These are phyloP conservation scores for Jatropha podagrica DNA, from an alignment of 441 rosid species.

Conservation along the genomic window DNA sequence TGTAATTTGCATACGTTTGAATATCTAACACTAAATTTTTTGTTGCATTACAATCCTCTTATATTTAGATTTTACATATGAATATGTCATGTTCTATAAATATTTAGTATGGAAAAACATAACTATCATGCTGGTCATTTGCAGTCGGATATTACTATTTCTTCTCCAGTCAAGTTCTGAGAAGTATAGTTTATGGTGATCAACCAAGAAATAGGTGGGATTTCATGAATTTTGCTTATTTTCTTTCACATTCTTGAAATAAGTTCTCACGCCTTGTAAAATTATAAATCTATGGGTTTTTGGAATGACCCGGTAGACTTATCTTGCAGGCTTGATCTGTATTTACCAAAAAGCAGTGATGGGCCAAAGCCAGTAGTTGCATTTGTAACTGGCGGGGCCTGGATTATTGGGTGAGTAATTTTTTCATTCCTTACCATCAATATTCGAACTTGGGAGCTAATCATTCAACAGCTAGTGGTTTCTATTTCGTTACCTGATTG, in stretches of 20 bases:
- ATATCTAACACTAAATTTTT: constrained; percentile 1
- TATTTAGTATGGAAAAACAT: constrained; percentile 12
- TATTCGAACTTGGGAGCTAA: constrained; percentile 10
- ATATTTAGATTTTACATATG: neutral
- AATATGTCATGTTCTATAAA: neutral
- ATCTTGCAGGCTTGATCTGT: constrained; percentile 80
- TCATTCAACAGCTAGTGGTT: neutral
- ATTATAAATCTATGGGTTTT: constrained; percentile 13
- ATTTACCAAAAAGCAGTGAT: constrained; percentile 65
- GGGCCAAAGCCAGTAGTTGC: constrained; percentile 90
- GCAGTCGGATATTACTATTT: constrained; percentile 95
- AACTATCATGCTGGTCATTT: constrained; percentile 35
- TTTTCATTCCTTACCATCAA: constrained; percentile 2
- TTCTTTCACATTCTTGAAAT: constrained; percentile 4
- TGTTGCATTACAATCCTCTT: constrained; percentile 5
- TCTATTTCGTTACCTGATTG: neutral
- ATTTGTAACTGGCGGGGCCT: constrained; percentile 95
- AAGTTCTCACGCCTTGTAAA: constrained; percentile 5
- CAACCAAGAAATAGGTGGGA: constrained; percentile 90
- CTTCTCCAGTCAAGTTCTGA: constrained; percentile 68
- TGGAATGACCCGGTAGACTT: constrained; percentile 16
- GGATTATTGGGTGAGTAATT: constrained; percentile 92
- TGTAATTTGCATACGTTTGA: neutral
- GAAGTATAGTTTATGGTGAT: constrained; percentile 85
- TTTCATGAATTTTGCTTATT: neutral